phyloP scores from a whole-genome alignment of 257 asterid species.

The Gentiana straminea region DNA sequence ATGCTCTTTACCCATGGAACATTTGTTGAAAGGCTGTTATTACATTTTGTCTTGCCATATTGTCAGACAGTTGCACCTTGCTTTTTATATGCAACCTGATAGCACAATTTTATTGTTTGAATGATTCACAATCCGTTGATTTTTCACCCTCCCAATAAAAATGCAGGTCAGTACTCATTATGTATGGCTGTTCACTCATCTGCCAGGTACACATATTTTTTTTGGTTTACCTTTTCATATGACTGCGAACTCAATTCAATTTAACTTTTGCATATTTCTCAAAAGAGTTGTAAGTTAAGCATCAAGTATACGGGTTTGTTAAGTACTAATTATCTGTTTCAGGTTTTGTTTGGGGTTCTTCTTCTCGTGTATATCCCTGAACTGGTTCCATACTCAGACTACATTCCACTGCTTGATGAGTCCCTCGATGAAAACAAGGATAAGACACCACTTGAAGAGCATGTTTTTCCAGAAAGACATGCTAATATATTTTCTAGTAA shows the following conservation, averaged over 20 bases:
- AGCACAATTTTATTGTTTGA: not conserved
- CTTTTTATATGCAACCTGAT: not conserved
- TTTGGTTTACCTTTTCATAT: not conserved
- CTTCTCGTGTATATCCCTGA: slow-evolving; percentile 67
- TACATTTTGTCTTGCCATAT: not conserved
- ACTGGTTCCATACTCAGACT: slow-evolving; percentile 84
- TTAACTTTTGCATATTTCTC: not conserved
- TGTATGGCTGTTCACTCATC: slow-evolving; percentile 65
- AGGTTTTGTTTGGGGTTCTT: slow-evolving; percentile 78
- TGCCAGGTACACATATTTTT: slow-evolving; percentile 50
- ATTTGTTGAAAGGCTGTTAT: not conserved
- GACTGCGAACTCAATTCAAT: not conserved
- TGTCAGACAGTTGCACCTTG: not conserved
- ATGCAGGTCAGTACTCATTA: slow-evolving; percentile 62
- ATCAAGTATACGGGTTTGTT: not conserved
- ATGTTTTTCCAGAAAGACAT: slow-evolving; percentile 87
- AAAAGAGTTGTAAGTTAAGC: not conserved
- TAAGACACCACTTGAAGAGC: slow-evolving; percentile 88
- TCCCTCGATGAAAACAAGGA: slow-evolving; percentile 47
- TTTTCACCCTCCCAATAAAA: not conserved
- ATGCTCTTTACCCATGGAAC: not conserved
- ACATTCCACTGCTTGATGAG: slow-evolving; percentile 53
- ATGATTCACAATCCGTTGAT: too few relatives aligned
- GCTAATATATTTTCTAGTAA: slow-evolving; percentile 62
- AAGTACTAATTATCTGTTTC: slow-evolving; percentile 17